Conservation (phyloP, 768 basidiomycete species). For the Royoungia palumana region DNA sequence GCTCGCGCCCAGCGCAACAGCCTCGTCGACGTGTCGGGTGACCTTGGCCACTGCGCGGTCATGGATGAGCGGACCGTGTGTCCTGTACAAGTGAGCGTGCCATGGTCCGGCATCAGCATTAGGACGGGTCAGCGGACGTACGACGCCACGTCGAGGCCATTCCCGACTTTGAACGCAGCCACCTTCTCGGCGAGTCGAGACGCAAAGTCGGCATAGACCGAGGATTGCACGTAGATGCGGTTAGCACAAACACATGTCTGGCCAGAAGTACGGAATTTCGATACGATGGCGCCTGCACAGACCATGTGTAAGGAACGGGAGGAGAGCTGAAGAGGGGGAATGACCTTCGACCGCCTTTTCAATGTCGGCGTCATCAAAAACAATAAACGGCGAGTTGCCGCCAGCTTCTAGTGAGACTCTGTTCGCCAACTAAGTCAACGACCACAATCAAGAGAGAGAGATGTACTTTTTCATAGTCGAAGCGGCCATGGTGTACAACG, state of each 20-base stretch:
- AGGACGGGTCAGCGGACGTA: constrained; percentile 35
- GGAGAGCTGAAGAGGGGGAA: not conserved
- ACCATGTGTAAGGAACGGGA: not conserved
- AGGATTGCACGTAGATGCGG: constrained; percentile 88
- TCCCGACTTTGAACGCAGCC: constrained; percentile 81
- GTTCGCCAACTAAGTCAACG: constrained; percentile 2
- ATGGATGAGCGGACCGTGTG: constrained; percentile 96
- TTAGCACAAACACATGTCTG: constrained; percentile 91
- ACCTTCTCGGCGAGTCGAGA: constrained; percentile 81
- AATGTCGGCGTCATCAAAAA: constrained; percentile 94
- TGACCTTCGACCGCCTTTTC: constrained; percentile 85
- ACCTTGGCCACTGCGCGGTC: constrained; percentile 83
- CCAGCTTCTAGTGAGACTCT: constrained; percentile 82
- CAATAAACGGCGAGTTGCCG: constrained; percentile 94
- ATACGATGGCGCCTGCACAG: constrained; percentile 57
- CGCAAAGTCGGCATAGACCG: constrained; percentile 90
- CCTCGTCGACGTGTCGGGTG: constrained; percentile 81
- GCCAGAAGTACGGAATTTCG: constrained; percentile 78
- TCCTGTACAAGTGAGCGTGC: constrained; percentile 42
- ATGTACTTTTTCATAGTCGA: constrained; percentile 79
- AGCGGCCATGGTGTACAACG: constrained; percentile 68
- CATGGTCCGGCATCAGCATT: not conserved
- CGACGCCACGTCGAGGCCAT: constrained; percentile 78
- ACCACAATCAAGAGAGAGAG: not conserved
- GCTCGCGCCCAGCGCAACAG: constrained; percentile 79